These are phyloP conservation scores for Rachicladosporium sp. DNA, from an alignment of 2,329 filamentous ascomycete species.

Conservation along the genomic window DNA sequence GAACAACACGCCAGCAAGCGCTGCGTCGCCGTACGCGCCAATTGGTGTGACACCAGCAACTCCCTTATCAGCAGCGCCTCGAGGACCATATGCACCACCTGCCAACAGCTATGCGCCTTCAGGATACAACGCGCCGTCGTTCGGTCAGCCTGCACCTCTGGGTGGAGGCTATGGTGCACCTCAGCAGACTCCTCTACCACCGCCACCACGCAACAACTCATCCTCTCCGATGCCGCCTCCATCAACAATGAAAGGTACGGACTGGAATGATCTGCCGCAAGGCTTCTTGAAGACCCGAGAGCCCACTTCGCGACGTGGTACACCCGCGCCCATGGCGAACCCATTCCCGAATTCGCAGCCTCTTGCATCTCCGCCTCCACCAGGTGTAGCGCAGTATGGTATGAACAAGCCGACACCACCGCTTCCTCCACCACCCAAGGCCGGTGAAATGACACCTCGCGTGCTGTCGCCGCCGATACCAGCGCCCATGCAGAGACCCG, in stretches of 20 bases:
- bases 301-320: slow-evolving; percentile 53
- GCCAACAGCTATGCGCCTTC: slow-evolving; percentile 20
- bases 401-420: slow-evolving; percentile 55
- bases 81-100: slow-evolving; percentile 41
- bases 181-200: slow-evolving; percentile 36
- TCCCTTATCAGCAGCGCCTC: slow-evolving; percentile 16
- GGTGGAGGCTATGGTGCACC: slow-evolving; percentile 33
- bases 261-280: slow-evolving; percentile 93
- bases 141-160: slow-evolving; percentile 25
- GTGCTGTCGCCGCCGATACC: slow-evolving; percentile 58
- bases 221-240: slow-evolving; percentile 55
- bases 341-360: slow-evolving; percentile 58
- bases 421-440: slow-evolving; percentile 75
- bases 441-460: slow-evolving; percentile 50
- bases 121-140: slow-evolving; percentile 34
- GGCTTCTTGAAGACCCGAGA: slow-evolving; percentile 56
- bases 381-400: slow-evolving; percentile 40
- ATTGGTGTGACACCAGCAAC: slow-evolving; percentile 24
- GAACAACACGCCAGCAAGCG: slow-evolving; percentile 29
- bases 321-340: slow-evolving; percentile 57
- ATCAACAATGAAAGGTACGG: slow-evolving; percentile 57
- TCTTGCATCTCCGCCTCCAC: slow-evolving; percentile 42
- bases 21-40: slow-evolving; percentile 4
- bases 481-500: slow-evolving; percentile 36
- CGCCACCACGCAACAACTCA: slow-evolving; percentile 53